Conservation (phyloP, 495 filamentous ascomycete species). For the Oleoguttula mirabilis region DNA sequence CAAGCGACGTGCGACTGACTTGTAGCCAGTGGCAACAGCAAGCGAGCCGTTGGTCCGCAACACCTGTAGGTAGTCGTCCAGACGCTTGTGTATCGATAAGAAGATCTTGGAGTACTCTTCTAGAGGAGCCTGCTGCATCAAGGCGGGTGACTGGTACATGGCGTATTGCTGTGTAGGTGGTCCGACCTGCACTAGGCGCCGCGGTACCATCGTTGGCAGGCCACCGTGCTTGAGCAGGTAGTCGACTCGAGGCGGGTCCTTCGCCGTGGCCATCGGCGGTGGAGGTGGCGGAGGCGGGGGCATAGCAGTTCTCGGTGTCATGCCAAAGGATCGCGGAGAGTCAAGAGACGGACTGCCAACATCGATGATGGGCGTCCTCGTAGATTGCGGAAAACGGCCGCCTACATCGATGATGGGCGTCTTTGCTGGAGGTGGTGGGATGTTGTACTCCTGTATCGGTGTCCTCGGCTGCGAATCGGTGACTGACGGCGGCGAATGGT, state of each 20-base stretch:
- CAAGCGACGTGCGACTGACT: slow-evolving; percentile 79
- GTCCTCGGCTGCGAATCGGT: slow-evolving; percentile 46
- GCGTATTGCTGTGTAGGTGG: slow-evolving; percentile 27
- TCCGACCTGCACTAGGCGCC: slow-evolving; percentile 44
- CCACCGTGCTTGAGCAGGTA: slow-evolving; percentile 84
- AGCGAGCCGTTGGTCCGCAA: slow-evolving; percentile 73
- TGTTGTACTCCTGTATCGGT: slow-evolving; percentile 40
- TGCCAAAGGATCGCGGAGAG: slow-evolving; percentile 8
- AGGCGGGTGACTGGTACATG: slow-evolving; percentile 34
- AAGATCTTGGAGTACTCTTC: slow-evolving; percentile 56
- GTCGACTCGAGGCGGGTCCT: slow-evolving; percentile 67
- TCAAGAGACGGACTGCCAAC: slow-evolving; percentile 5
- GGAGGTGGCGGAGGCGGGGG: slow-evolving; percentile 63
- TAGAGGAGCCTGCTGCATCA: slow-evolving; percentile 15
- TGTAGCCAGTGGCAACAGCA: slow-evolving; percentile 91
- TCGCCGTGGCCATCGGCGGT: slow-evolving; percentile 56
- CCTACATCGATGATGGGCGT: slow-evolving; percentile 26
- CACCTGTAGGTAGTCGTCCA: slow-evolving; percentile 77
- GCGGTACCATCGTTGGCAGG: slow-evolving; percentile 51
- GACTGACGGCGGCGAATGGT: slow-evolving; percentile 26
- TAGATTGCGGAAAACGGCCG: background rate
- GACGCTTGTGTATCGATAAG: slow-evolving; percentile 60
- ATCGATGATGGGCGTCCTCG: slow-evolving; percentile 6
- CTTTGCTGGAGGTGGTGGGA: slow-evolving; percentile 28
- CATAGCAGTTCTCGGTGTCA: slow-evolving; percentile 13